Conservation (phyloP, 805 yeast genomes). For the Metschnikowia kunwiensis region DNA sequence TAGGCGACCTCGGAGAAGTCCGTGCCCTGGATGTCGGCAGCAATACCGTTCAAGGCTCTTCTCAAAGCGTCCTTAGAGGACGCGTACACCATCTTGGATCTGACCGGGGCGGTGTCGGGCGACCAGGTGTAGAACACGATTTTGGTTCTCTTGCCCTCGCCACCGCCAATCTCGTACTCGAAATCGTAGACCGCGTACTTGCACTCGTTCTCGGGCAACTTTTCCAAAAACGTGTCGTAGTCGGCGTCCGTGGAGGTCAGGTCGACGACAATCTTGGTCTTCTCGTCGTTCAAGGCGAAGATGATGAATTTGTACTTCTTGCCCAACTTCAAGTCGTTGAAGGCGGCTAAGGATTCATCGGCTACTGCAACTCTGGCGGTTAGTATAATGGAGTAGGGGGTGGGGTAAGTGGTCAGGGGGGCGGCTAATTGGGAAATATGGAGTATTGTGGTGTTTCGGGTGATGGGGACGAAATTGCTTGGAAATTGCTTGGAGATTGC, state of each 20-base stretch:
- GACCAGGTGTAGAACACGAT: conserved; percentile 82
- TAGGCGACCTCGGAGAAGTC: conserved; percentile 96
- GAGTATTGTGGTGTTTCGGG: too few species aligned
- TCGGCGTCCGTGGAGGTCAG: conserved; percentile 70
- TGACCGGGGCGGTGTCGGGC: conserved; percentile 94
- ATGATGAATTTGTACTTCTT: conserved; percentile 83
- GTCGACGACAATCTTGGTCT: conserved; percentile 89
- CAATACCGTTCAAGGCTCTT: conserved; percentile 92
- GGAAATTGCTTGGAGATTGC: too few species aligned
- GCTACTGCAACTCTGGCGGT: conserved; percentile 42
- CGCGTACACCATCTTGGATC: conserved; percentile 97
- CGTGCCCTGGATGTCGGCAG: conserved; percentile 96
- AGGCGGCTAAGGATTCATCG: conserved; percentile 89
- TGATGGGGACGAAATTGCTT: too few species aligned
- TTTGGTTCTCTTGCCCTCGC: conserved; percentile 91
- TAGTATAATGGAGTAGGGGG: not conserved
- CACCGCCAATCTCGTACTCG: conserved; percentile 84
- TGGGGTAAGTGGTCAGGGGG: too few species aligned
- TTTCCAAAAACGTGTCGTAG: conserved; percentile 83
- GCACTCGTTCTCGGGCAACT: conserved; percentile 94
- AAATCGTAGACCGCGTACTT: conserved; percentile 96
- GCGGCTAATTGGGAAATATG: too few species aligned
- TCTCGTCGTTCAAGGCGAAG: conserved; percentile 74
- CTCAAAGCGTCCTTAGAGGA: conserved; percentile 97
- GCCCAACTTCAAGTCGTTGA: conserved; percentile 94